These are phyloP conservation scores for Trichophyton verrucosum DNA, from an alignment of 2,329 filamentous ascomycete species.

Conservation along the genomic window DNA sequence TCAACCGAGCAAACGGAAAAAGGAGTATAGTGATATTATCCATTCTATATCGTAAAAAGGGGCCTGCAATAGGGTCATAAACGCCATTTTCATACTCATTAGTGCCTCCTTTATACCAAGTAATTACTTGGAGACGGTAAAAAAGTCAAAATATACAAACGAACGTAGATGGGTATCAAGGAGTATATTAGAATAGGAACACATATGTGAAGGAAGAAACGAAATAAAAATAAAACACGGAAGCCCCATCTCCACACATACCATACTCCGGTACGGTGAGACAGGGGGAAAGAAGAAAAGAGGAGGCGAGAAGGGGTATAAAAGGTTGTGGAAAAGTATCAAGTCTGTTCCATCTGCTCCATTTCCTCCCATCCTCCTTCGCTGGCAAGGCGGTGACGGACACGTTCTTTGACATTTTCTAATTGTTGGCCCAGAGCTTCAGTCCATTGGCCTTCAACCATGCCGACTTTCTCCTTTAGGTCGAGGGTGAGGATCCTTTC, in stretches of 20 bases:
- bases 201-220: background rate
- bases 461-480: constrained; percentile 81
- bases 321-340: background rate
- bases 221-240: background rate
- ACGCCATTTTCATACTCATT: background rate
- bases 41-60: background rate
- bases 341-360: constrained; percentile 38
- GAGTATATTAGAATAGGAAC: background rate
- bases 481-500: constrained; percentile 64
- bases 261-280: background rate
- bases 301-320: background rate
- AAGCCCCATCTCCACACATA: background rate
- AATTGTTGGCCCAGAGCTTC: constrained; percentile 73
- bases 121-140: background rate
- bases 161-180: constrained; percentile 6
- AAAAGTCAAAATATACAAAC: background rate
- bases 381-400: constrained; percentile 59
- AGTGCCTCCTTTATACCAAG: background rate
- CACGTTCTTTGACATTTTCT: constrained; percentile 57
- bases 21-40: background rate
- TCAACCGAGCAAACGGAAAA: background rate
- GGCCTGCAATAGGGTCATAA: background rate
- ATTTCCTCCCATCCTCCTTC: constrained; percentile 83
- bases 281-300: background rate
- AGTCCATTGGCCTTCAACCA: constrained; percentile 83